Conservation (phyloP, 257 asterid genomes). For the Solanum virginianum region DNA sequence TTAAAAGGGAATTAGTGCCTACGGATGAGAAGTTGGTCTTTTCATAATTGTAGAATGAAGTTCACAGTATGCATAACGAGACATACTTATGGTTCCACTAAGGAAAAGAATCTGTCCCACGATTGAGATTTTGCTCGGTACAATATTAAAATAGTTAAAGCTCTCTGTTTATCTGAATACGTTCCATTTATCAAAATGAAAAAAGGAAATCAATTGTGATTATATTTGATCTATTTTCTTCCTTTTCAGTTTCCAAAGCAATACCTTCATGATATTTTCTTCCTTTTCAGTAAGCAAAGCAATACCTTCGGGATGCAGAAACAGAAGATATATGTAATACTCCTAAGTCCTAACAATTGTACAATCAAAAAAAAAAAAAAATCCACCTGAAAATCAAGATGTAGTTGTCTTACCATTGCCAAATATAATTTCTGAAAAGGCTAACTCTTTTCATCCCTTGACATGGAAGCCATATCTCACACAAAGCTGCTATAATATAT, state of each 20-base stretch:
- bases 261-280: not conserved
- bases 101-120: not conserved
- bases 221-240: not conserved
- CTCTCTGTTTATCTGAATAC: not conserved
- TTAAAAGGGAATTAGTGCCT: not conserved
- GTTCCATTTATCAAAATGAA: not conserved
- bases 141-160: not conserved
- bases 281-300: not conserved
- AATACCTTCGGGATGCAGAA: not conserved
- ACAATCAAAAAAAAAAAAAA: not conserved
- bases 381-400: not conserved
- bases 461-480: constrained; percentile 78
- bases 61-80: not conserved
- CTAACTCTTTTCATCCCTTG: constrained; percentile 29
- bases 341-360: not conserved
- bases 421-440: constrained; percentile 16
- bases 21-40: not conserved
- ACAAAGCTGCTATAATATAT: constrained; percentile 61
- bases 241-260: not conserved
- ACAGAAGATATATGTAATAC: not conserved
- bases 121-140: not conserved
- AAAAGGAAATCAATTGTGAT: not conserved
- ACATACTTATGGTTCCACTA: not conserved
- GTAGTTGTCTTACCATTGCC: constrained; percentile 59
- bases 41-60: not conserved